A percentile compares a stretch with the other conserved stretches of the same genome.
Conservation (phyloP, 176 grass and related monocot genomes). For the Oryza rufipogon region DNA sequence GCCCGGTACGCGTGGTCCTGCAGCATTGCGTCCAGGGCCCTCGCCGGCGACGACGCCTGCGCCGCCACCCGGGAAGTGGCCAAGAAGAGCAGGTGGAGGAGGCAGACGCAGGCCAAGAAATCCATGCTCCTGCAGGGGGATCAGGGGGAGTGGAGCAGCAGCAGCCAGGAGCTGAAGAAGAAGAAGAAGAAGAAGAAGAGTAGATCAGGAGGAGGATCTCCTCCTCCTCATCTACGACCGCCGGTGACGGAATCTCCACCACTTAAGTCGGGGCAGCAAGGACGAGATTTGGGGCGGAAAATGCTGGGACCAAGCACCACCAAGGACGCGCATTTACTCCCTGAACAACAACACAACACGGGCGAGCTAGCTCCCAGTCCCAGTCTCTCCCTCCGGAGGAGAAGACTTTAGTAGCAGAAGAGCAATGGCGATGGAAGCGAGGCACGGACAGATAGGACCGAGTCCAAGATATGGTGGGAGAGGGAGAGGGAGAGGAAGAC, state of each 20-base stretch:
- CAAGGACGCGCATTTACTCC: constrained; percentile 50
- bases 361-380: neutral
- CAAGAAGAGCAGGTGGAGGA: constrained; percentile 32
- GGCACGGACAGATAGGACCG: neutral
- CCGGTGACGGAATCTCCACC: neutral
- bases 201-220: constrained; percentile 2
- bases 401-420: neutral
- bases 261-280: constrained; percentile 29
- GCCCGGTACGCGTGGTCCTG: constrained; percentile 76
- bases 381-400: neutral
- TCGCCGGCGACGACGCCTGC: constrained; percentile 35
- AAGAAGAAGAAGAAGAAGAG: neutral
- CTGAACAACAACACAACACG: too few relatives aligned
- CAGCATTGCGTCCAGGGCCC: constrained; percentile 67
- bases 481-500: neutral
- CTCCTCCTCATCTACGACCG: neutral
- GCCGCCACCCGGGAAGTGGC: neutral
- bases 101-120: constrained; percentile 13
- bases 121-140: constrained; percentile 9
- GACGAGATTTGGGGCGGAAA: constrained; percentile 38
- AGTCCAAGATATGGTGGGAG: neutral
- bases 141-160: neutral
- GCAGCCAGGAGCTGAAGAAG: neutral
- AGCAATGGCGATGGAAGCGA: constrained; percentile 39
- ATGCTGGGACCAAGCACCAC: constrained; percentile 1